Base-by-base conservation (phyloP, 441 rosid genomes). In the Flueggea neowawraea region DNA sequence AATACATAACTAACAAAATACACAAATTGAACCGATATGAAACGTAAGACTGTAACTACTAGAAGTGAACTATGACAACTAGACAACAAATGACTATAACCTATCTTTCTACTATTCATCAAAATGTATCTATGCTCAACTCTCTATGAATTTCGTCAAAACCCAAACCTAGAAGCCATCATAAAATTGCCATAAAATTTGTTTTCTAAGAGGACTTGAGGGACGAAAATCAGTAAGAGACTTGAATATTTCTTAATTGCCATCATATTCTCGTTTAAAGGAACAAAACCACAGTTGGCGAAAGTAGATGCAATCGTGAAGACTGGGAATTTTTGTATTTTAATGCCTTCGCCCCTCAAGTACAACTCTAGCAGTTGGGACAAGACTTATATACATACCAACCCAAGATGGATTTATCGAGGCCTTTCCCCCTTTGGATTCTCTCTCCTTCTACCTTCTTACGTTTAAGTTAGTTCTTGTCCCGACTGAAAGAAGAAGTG, bases 191-290 rank as follows among this genome's bases (percentile, higher is more conserved):
- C 85, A 52, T 60, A 87, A 31, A 90, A 56, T 12, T 86, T 75
- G 87, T 81, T 81, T 4, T 92, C 91, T 10, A 85, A 36, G 0
- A 90, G 69, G 16, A 70, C 5, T 22, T 78, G 82, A 13, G 95
- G 86, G 72, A 85, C 68, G 0, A 87, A 61, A 53, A 87, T 55
- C 31, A 75, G 71, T 11, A 85, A 74, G 9, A 90, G 80, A 22
- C 81, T 84, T 0, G 96, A 60, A 73, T 85, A 82, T 55, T 73
- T 77, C 31, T 62, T 66, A 6, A 88, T 85, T 0, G 80, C 82
- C 2, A 73, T 17, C 91, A 88, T 82, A 73, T 85, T 88, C 61
- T 88, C 89, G n/a, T 85, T 85, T 1, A 85, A 83, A 1, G 91
- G 95, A 1, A 79, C 51, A 49, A 81, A 88, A 3, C 89, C 95